phyloP scores from a whole-genome alignment of 805 yeast genomes.

The Candida sonorensis region DNA sequence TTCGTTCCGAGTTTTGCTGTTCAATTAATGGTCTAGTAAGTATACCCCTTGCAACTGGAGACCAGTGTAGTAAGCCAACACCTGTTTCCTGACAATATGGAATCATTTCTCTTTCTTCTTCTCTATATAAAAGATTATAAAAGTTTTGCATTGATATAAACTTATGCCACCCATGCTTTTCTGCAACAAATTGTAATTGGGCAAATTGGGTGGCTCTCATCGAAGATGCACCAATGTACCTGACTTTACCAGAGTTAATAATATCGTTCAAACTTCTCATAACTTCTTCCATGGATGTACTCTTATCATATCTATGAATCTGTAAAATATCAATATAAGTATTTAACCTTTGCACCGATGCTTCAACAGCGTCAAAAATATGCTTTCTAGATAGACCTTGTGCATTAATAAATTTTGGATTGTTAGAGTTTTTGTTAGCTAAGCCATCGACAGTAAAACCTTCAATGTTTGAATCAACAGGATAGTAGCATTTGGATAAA shows the following conservation, averaged over 20 bases:
- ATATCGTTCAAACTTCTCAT: conserved; percentile 52
- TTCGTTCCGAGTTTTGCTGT: no score
- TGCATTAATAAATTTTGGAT: conserved; percentile 25
- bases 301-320: conserved; percentile 47
- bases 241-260: conserved; percentile 37
- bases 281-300: conserved; percentile 43
- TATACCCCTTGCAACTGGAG: conserved; percentile 51
- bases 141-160: conserved; percentile 54
- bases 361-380: conserved; percentile 36
- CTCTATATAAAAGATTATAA: conserved; percentile 50
- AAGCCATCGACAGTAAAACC: conserved; percentile 29
- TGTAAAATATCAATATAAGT: conserved; percentile 49
- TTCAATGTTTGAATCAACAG: conserved; percentile 21
- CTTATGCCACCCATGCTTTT: conserved; percentile 48
- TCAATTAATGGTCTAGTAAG: conserved; percentile 39
- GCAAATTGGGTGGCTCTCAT: conserved; percentile 53
- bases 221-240: conserved; percentile 59
- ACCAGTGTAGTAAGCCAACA: conserved; percentile 55
- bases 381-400: conserved; percentile 39
- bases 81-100: conserved; percentile 46
- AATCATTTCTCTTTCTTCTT: conserved; percentile 58
- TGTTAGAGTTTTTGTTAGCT: conserved; percentile 31
- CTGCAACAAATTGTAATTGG: conserved; percentile 49
- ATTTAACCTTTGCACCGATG: conserved; percentile 40
- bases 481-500: conserved; percentile 34